Base-by-base conservation (phyloP, 495 filamentous ascomycete genomes). In the Arthonia radiata region DNA sequence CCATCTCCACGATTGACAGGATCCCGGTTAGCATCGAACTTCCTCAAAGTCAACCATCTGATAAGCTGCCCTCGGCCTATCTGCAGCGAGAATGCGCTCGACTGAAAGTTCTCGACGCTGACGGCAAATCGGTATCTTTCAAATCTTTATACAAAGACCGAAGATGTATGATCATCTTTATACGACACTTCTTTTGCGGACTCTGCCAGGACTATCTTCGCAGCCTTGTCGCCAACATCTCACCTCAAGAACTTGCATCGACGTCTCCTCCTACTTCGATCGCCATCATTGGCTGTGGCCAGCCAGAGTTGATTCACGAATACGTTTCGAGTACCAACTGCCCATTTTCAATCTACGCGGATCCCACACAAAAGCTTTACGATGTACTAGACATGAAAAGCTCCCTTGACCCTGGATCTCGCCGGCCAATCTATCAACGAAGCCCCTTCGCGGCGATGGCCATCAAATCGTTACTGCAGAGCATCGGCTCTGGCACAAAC, bases 161-260 rank as follows among this genome's bases (percentile, higher is more conserved):
- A 22, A 22, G 11, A 11, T 6, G 19, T 6, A 22, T 86, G 16
- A 43, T 89, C 11, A 65, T 89, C 27, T 91, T 91, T 38, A 59
- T 91, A 24, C 60, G 80, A 13, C 79, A 91, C 47, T 91, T 90
- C 52, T 83, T 76, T 56, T 91, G 80, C 38, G 76, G 79, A 2
- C 67, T 67, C 40, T 75, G 68, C 49, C 67, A 79, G 48, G 64
- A 76, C 41, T 82, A 75, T 50, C 45, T 83, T 30, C 60, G 56
- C 33, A 46, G 58, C 9, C 59, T 86, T 17, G 53, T 64, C n/a
- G 25, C 44, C n/a, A 54, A 60, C 23, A 57, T 81, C 22, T 58
- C 54, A 0, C 65, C 70, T 3, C 50, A 56, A 18, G 37, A 56
- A 4, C 59, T 71, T 27, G 13, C 30, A 0, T 23, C 34, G 14